These are phyloP conservation scores for Fusarium sp. DNA, from an alignment of 2,329 filamentous ascomycete genomes.

Conservation along the genomic window DNA sequence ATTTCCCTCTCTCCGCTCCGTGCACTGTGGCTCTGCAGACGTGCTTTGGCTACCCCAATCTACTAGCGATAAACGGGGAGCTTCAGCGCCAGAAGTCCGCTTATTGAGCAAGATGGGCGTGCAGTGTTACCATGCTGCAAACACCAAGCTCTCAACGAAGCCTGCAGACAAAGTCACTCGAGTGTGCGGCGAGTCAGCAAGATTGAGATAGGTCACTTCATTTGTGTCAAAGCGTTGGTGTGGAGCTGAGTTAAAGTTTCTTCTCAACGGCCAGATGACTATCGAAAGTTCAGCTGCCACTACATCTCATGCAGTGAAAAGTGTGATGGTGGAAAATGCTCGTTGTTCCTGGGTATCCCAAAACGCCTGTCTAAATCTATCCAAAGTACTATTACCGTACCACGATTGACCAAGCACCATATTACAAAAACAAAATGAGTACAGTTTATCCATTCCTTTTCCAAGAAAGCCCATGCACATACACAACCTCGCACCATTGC, in stretches of 20 bases:
- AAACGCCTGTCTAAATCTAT: slow-evolving; percentile 44
- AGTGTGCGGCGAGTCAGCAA: slow-evolving; percentile 15
- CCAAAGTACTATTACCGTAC: slow-evolving; percentile 6
- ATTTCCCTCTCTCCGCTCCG: background rate
- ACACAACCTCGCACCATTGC: background rate
- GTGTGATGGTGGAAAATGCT: slow-evolving; percentile 12
- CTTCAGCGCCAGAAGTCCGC: background rate
- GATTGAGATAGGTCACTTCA: slow-evolving; percentile 23
- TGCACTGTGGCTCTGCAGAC: background rate
- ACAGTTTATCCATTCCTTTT: background rate
- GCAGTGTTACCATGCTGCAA: slow-evolving; percentile 8
- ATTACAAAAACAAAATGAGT: slow-evolving; percentile 1
- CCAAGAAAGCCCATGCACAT: background rate
- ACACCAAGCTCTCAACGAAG: slow-evolving; percentile 5
- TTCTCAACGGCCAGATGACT: slow-evolving; percentile 4
- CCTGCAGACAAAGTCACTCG: slow-evolving; percentile 18
- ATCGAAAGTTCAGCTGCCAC: background rate
- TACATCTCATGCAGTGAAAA: background rate
- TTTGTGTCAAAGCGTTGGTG: background rate
- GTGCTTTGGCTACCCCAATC: background rate
- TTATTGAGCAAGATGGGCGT: slow-evolving; percentile 1
- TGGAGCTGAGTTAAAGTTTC: slow-evolving; percentile 1
- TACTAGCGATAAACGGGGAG: no score
- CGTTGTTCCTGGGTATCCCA: slow-evolving; percentile 37
- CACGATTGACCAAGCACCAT: background rate